A percentile compares a stretch with the other conserved stretches of the same genome.
phyloP scores from a whole-genome alignment of 805 yeast species.

The Wickerhamomyces chambardii region DNA sequence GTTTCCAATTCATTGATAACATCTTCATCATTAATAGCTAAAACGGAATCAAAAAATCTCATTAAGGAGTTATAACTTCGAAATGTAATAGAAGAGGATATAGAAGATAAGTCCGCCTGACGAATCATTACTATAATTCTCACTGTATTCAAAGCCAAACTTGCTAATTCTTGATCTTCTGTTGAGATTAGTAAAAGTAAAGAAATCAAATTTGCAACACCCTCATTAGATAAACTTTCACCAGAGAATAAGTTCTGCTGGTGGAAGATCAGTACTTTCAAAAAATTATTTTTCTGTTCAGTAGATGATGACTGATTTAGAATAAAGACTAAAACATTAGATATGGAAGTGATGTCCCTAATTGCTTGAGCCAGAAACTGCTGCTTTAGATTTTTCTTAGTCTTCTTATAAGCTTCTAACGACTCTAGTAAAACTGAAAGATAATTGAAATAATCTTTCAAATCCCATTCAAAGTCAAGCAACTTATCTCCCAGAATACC shows the following conservation, averaged over 20 bases:
- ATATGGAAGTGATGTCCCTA: conserved; percentile 8
- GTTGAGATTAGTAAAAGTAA: conserved; percentile 13
- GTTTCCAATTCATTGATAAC: conserved; percentile 8
- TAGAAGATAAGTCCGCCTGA: conserved; percentile 16
- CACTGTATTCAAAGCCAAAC: conserved; percentile 19
- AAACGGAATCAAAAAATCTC: conserved; percentile 15
- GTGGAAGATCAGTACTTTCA: conserved; percentile 20
- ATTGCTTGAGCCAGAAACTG: conserved; percentile 8
- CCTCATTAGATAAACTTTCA: conserved; percentile 24
- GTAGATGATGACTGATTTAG: conserved; percentile 9
- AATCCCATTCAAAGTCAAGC: conserved; percentile 15
- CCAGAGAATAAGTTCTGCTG: conserved; percentile 20
- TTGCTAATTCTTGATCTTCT: conserved; percentile 7
- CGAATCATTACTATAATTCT: conserved; percentile 24
- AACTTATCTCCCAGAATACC: conserved; percentile 11
- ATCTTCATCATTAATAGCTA: conserved; percentile 19
- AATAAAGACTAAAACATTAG: conserved; percentile 10
- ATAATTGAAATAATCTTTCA: conserved; percentile 17
- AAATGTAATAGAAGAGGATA: conserved; percentile 18
- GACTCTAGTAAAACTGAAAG: conserved; percentile 12
- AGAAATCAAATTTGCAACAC: conserved; percentile 23
- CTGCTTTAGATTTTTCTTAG: conserved; percentile 9
- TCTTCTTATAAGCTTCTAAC: conserved; percentile 11
- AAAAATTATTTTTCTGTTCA: conserved; percentile 19
- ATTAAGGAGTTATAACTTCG: conserved; percentile 10